These are phyloP conservation scores for Leccinum rimulosum DNA, from an alignment of 768 basidiomycete genomes.

Conservation along the genomic window DNA sequence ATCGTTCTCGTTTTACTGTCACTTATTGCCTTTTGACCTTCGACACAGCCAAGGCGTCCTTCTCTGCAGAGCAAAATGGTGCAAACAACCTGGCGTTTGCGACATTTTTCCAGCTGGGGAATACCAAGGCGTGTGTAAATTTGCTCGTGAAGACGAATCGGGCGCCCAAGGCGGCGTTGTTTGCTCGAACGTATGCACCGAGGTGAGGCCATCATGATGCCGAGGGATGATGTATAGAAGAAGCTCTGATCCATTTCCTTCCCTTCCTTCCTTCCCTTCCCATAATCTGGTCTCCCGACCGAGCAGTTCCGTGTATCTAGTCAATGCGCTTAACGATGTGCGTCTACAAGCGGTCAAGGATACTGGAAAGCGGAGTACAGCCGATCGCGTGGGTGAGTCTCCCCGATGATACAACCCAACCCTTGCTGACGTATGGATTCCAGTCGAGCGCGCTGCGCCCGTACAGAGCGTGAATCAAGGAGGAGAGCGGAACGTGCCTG, in stretches of 20 bases:
- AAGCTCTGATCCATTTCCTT: not conserved
- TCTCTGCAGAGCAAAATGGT: slow-evolving; percentile 59
- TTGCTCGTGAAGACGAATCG: slow-evolving; percentile 82
- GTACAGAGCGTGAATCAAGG: no score
- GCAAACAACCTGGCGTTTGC: slow-evolving; percentile 97
- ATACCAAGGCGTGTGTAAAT: slow-evolving; percentile 75
- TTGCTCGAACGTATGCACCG: slow-evolving; percentile 91
- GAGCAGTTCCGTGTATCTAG: no score
- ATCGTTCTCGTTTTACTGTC: slow-evolving; percentile 21
- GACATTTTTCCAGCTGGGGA: slow-evolving; percentile 77
- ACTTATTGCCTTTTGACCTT: slow-evolving; percentile 37
- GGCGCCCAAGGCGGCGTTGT: slow-evolving; percentile 88
- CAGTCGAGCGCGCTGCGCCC: no score
- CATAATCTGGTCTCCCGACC: slow-evolving; percentile 45
- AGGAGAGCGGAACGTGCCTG: no score
- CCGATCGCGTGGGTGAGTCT: no score
- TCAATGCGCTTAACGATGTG: no score
- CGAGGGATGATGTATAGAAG: not conserved
- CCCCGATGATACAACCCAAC: no score
- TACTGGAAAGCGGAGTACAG: no score
- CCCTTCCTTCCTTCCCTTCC: not conserved
- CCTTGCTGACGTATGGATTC: no score
- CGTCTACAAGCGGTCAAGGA: no score
- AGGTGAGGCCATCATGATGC: slow-evolving; percentile 36
- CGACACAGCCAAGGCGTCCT: slow-evolving; percentile 29